Conservation (phyloP, 2,329 filamentous ascomycete species). For the Chaetomium sp. region DNA sequence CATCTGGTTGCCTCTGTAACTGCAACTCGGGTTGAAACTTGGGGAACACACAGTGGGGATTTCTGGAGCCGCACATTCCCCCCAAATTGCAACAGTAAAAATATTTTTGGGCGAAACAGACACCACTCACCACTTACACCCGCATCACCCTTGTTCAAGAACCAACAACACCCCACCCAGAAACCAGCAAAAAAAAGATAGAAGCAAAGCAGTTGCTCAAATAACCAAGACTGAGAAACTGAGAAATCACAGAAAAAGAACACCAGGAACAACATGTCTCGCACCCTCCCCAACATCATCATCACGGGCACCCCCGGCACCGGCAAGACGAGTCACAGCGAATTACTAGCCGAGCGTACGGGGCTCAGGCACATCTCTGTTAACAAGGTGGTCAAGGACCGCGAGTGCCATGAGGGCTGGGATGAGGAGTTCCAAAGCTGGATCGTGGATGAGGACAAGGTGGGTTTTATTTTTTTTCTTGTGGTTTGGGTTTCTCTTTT, state of each 20-base stretch:
- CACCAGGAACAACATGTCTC: constrained; percentile 40
- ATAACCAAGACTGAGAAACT: neutral
- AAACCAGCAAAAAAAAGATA: neutral
- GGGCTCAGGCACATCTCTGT: constrained; percentile 82
- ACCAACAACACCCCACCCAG: neutral
- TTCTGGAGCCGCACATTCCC: constrained; percentile 12
- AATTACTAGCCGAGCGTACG: constrained; percentile 73
- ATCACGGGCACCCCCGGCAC: constrained; percentile 94
- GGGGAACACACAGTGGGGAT: constrained; percentile 24
- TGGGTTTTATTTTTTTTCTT: constrained; percentile 42
- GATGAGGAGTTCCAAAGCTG: constrained; percentile 84
- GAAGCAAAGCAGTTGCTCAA: neutral
- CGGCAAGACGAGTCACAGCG: constrained; percentile 92
- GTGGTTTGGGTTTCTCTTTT: neutral
- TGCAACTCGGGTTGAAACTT: neutral
- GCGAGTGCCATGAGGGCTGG: constrained; percentile 82
- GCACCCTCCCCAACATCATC: constrained; percentile 79
- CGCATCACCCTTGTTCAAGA: neutral
- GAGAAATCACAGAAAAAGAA: constrained; percentile 22
- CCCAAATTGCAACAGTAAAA: constrained; percentile 18
- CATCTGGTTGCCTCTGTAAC: neutral
- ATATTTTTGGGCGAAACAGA: constrained; percentile 17
- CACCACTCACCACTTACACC: constrained; percentile 19
- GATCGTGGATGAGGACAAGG: constrained; percentile 97
- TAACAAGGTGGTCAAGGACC: constrained; percentile 89